A percentile compares a stretch with the other conserved stretches of the same genome.
phyloP scores from a whole-genome alignment of 495 filamentous ascomycete species.

The Staphylotrichum tortipilum region DNA sequence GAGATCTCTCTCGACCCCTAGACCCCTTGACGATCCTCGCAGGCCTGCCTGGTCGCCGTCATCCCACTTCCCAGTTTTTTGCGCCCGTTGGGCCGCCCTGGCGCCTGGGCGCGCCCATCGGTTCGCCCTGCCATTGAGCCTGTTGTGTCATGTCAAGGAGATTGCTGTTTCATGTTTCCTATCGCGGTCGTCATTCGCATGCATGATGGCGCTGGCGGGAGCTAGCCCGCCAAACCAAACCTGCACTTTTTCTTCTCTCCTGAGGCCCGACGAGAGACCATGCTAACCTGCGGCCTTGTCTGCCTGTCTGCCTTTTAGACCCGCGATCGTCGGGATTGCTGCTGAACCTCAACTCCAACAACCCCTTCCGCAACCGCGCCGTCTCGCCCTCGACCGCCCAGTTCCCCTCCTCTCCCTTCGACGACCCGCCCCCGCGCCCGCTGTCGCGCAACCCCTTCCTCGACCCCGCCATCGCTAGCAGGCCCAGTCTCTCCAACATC shows the following conservation, averaged over 20 bases:
- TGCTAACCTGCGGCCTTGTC: slow-evolving; percentile 29
- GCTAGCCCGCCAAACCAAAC: too few species aligned
- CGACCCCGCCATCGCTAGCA: slow-evolving; percentile 53
- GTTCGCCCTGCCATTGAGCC: slow-evolving; percentile 30
- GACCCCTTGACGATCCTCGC: slow-evolving; percentile 12
- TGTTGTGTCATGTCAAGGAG: slow-evolving; percentile 44
- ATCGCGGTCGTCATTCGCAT: slow-evolving; percentile 38
- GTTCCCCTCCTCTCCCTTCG: slow-evolving; percentile 43
- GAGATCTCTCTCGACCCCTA: too few species aligned
- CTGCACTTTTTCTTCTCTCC: slow-evolving; percentile 20
- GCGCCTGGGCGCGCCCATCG: slow-evolving; percentile 17
- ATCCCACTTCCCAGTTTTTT: slow-evolving; percentile 28
- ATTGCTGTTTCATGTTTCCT: slow-evolving; percentile 44
- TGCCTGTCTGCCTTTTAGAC: slow-evolving; percentile 23
- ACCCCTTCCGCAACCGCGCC: slow-evolving; percentile 92
- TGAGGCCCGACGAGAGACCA: slow-evolving; percentile 8
- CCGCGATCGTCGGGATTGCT: slow-evolving; percentile 43
- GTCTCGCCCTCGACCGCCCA: slow-evolving; percentile 51
- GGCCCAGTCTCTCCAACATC: slow-evolving; percentile 35
- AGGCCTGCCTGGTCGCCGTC: slow-evolving; percentile 13
- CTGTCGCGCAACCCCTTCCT: slow-evolving; percentile 88
- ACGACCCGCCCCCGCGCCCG: slow-evolving; percentile 56
- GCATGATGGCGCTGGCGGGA: slow-evolving; percentile 29
- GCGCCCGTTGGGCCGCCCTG: slow-evolving; percentile 11
- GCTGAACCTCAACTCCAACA: slow-evolving; percentile 79